Evolutionary conservation across 306 rosid genomes (phyloP).

Genomic region (Vigna nakashimae): DNA sequence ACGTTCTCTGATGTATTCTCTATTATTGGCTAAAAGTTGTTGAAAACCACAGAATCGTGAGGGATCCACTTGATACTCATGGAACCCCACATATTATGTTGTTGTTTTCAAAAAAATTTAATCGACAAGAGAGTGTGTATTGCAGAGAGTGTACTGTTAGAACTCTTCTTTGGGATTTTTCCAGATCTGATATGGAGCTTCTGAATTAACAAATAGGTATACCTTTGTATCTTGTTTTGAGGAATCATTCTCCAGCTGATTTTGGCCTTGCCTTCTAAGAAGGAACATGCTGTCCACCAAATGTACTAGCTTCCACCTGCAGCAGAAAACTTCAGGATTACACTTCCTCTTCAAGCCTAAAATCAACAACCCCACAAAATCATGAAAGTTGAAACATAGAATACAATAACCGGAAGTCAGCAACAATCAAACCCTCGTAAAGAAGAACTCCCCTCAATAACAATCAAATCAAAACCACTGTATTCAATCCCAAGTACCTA

Average conservation of each 20-base stretch:
- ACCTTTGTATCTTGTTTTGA: conserved; percentile 74
- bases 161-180: not conserved
- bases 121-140: not conserved
- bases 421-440: not conserved
- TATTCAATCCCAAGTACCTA: conserved; percentile 2
- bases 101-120: not conserved
- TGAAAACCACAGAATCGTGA: not conserved
- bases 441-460: not conserved
- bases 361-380: not conserved
- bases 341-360: not conserved
- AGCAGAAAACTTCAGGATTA: conserved; percentile 33
- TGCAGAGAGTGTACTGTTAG: not conserved
- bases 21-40: not conserved
- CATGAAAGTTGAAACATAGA: conserved; percentile 24
- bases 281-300: conserved; percentile 65
- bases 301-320: conserved; percentile 45
- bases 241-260: conserved; percentile 56
- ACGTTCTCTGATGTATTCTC: not conserved
- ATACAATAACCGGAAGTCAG: not conserved
- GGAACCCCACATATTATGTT: not conserved
- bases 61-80: not conserved
- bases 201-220: not conserved
- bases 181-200: conserved; percentile 22
- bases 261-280: conserved; percentile 61
- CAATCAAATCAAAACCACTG: not conserved